phyloP scores from a whole-genome alignment of 225 moss, liverwort and hornwort species.

The Climacium dendroides region DNA sequence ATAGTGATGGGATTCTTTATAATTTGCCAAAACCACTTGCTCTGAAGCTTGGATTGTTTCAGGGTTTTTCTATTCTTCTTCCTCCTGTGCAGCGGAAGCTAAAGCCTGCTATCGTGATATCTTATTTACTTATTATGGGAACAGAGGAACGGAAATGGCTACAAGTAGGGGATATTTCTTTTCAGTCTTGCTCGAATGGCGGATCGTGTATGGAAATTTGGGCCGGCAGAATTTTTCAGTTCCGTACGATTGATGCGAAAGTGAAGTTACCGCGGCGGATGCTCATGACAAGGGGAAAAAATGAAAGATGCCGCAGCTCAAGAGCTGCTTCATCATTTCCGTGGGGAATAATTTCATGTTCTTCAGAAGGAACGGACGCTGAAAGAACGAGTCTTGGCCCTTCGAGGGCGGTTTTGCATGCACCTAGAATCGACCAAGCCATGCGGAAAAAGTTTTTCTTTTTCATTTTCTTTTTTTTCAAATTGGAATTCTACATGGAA shows the following conservation, averaged over 20 bases:
- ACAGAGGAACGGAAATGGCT: too few species aligned
- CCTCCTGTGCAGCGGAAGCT: too few species aligned
- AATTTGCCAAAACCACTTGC: not conserved
- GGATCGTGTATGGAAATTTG: not conserved
- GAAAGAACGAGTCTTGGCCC: not conserved
- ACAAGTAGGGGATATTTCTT: not conserved
- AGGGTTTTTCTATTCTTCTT: not conserved
- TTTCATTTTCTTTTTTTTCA: too few species aligned
- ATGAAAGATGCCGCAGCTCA: not conserved
- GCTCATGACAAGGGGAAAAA: not conserved
- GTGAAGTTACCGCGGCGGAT: too few species aligned
- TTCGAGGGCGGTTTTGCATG: not conserved
- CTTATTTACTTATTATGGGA: not conserved
- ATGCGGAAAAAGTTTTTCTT: not conserved
- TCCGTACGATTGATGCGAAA: not conserved
- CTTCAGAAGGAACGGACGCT: too few species aligned
- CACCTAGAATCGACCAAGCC: not conserved
- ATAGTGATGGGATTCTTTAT: not conserved
- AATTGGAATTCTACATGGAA: not conserved
- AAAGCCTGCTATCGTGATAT: not conserved
- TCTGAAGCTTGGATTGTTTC: too few species aligned
- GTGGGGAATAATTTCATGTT: too few species aligned
- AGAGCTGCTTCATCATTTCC: not conserved
- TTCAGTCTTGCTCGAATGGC: not conserved
- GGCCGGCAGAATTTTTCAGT: not conserved